Evolutionary conservation across 768 basidiomycete species (phyloP).

Genomic region (Pisolithus orientalis): DNA sequence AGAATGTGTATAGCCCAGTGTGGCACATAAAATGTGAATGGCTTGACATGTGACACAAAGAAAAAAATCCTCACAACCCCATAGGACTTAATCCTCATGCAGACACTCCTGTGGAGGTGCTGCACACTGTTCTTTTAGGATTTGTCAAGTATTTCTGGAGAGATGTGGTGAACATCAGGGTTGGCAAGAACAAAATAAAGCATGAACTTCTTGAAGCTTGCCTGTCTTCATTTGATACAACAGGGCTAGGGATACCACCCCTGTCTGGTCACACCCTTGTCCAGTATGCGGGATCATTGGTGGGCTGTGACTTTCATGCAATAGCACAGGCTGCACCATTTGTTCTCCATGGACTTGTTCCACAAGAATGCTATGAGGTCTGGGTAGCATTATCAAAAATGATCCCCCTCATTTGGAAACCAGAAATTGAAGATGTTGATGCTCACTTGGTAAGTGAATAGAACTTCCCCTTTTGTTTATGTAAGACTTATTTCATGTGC

Average conservation of each 20-base stretch:
- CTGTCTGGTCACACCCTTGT: constrained; percentile 10
- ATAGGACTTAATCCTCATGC: constrained; percentile 14
- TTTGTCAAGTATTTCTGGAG: constrained; percentile 20
- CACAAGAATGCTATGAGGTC: constrained; percentile 11
- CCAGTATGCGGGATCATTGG: constrained; percentile 14
- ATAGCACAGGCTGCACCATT: constrained; percentile 12
- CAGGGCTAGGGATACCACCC: constrained; percentile 7
- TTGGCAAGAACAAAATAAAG: constrained; percentile 2
- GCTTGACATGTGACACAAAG: background rate
- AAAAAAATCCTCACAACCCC: background rate
- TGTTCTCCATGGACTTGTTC: constrained; percentile 8
- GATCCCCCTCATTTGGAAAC: constrained; percentile 35
- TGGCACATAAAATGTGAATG: constrained; percentile 4
- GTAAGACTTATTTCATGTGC: background rate
- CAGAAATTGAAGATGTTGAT: constrained; percentile 29
- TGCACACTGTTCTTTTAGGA: constrained; percentile 17
- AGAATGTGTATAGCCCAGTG: constrained; percentile 7
- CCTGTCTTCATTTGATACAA: constrained; percentile 5
- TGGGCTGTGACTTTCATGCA: constrained; percentile 14
- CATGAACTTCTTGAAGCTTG: constrained; percentile 1
- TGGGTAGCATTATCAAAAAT: constrained; percentile 32
- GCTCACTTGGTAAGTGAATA: constrained; percentile 25
- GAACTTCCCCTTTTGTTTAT: background rate
- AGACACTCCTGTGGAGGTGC: constrained; percentile 18
- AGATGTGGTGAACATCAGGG: constrained; percentile 3